phyloP scores from a whole-genome alignment of 2,329 filamentous ascomycete species.

The Pseudogymnoascus sp. region DNA sequence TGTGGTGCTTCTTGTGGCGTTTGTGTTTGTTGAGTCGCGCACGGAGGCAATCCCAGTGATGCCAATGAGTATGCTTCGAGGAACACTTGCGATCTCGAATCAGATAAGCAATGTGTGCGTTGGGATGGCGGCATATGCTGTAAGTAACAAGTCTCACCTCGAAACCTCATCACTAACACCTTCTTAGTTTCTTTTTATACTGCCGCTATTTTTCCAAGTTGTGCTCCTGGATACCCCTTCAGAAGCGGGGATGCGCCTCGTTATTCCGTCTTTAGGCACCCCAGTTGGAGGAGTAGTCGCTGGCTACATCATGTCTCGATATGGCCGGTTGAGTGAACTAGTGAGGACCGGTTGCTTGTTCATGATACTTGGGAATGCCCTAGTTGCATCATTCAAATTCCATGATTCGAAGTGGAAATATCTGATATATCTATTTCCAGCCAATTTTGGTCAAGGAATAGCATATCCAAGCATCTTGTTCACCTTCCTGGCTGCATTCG shows the following conservation, averaged over 20 bases:
- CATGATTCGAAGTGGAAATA: conserved; percentile 46
- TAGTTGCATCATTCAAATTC: conserved; percentile 42
- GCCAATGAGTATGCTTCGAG: conserved; percentile 47
- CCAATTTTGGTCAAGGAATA: conserved; percentile 52
- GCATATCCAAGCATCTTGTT: conserved; percentile 51
- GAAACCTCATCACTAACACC: conserved; percentile 9
- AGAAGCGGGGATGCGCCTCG: conserved; percentile 53
- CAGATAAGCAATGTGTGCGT: conserved; percentile 52
- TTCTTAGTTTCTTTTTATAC: conserved; percentile 53
- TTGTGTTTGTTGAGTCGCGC: conserved; percentile 41
- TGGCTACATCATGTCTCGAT: conserved; percentile 50
- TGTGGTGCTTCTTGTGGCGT: conserved; percentile 34
- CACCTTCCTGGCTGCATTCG: conserved; percentile 53
- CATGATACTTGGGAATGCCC: conserved; percentile 45
- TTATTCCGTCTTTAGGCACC: conserved; percentile 52
- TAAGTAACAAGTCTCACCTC: conserved; percentile 31
- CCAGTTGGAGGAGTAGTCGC: conserved; percentile 48
- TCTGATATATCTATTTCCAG: conserved; percentile 47
- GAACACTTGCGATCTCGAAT: conserved; percentile 43
- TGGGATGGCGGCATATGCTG: conserved; percentile 53
- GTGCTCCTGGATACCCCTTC: conserved; percentile 56
- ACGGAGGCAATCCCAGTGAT: conserved; percentile 46
- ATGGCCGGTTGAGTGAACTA: conserved; percentile 42
- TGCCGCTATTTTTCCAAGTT: conserved; percentile 62
- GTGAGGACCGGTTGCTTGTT: conserved; percentile 42